Evolutionary conservation across 176 grass and related monocot genomes (phyloP).

Genomic region (Olyra latifolia): DNA sequence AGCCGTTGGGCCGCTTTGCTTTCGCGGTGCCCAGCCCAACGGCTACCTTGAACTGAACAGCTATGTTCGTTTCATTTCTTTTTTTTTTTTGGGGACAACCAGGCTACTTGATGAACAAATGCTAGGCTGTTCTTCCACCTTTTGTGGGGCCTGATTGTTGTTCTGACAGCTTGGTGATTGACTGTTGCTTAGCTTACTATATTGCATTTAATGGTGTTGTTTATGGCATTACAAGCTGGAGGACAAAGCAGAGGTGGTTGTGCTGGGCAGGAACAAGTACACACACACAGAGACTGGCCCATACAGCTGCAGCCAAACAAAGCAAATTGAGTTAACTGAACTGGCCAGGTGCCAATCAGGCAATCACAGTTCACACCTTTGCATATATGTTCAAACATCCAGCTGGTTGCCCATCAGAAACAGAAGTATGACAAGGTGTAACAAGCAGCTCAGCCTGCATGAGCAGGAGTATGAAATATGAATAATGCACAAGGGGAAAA

Average conservation of each 20-base stretch:
- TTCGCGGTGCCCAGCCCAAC: slow-evolving; percentile 31
- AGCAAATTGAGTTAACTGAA: background rate
- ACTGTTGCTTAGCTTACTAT: background rate
- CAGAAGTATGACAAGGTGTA: slow-evolving; percentile 5
- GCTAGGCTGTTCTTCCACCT: slow-evolving; percentile 33
- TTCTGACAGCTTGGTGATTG: slow-evolving; percentile 32
- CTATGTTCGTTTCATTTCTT: background rate
- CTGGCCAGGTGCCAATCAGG: background rate
- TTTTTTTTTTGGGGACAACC: background rate
- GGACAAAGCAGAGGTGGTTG: background rate
- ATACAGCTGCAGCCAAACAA: slow-evolving; percentile 7
- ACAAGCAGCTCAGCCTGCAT: background rate
- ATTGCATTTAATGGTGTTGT: background rate
- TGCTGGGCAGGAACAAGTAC: background rate
- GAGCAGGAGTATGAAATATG: background rate
- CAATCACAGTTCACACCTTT: background rate
- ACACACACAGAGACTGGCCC: background rate
- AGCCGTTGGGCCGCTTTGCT: slow-evolving; percentile 50
- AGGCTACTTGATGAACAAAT: background rate
- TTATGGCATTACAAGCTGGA: slow-evolving; percentile 18
- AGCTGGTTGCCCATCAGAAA: slow-evolving; percentile 27
- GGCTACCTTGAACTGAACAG: slow-evolving; percentile 26
- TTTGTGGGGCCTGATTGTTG: background rate
- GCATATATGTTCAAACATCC: background rate
- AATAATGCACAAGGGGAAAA: background rate